phyloP scores from a whole-genome alignment of 1,139 yeast genomes.

The Geotrichum europaeum region DNA sequence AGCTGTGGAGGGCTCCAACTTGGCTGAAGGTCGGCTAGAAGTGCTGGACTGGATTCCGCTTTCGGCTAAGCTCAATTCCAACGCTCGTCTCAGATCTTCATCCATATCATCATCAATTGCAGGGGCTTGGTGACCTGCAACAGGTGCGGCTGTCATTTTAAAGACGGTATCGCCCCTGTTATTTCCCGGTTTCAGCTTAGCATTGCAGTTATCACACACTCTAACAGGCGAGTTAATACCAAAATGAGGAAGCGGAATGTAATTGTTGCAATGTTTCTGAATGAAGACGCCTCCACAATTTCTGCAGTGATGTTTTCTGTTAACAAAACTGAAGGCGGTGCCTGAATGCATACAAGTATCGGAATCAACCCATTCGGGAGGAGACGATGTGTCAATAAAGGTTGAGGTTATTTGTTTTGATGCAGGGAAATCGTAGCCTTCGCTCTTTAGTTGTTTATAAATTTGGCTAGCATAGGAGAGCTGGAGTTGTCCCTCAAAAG shows the following conservation, averaged over 20 bases:
- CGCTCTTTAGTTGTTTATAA: constrained; percentile 53
- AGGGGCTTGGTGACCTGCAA: background rate
- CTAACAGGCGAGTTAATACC: constrained; percentile 89
- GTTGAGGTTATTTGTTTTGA: constrained; percentile 38
- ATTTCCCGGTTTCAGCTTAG: constrained; percentile 39
- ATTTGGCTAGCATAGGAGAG: constrained; percentile 59
- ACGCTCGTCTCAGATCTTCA: constrained; percentile 71
- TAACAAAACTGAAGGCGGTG: constrained; percentile 67
- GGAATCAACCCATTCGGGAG: constrained; percentile 97
- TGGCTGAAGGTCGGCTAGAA: constrained; percentile 13
- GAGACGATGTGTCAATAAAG: constrained; percentile 82
- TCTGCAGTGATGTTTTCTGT: constrained; percentile 93
- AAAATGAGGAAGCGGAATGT: constrained; percentile 64
- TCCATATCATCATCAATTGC: constrained; percentile 50
- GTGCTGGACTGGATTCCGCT: constrained; percentile 25
- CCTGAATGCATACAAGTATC: constrained; percentile 96
- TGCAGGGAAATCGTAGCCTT: constrained; percentile 61
- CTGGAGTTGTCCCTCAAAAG: constrained; percentile 65
- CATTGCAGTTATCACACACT: constrained; percentile 87
- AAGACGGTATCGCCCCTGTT: constrained; percentile 9
- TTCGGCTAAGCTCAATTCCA: constrained; percentile 70
- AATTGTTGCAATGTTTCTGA: constrained; percentile 71
- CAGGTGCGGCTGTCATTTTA: background rate
- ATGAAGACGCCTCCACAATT: constrained; percentile 96
- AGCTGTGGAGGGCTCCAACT: constrained; percentile 3